Conservation (phyloP, 495 filamentous ascomycete species). For the Opeltia flavorubescens region DNA sequence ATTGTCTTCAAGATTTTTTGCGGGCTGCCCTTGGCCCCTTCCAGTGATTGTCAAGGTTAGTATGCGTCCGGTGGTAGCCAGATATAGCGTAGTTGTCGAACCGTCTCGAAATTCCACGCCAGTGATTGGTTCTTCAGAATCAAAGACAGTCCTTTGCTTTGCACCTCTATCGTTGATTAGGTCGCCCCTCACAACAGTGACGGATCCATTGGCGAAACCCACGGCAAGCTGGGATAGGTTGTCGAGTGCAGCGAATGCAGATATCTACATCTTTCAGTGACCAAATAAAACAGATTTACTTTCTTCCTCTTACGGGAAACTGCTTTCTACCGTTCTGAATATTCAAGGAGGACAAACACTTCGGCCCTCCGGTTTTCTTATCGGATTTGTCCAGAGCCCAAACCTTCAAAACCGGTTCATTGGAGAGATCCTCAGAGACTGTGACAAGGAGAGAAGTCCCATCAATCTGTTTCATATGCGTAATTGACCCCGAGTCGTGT, state of each 20-base stretch:
- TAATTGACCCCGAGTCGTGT: slow-evolving; percentile 63
- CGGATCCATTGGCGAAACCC: slow-evolving; percentile 89
- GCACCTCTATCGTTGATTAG: slow-evolving; percentile 93
- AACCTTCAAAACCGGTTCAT: slow-evolving; percentile 80
- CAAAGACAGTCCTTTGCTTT: slow-evolving; percentile 88
- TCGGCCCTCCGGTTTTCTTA: slow-evolving; percentile 80
- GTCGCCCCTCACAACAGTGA: slow-evolving; percentile 86
- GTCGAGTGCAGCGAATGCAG: slow-evolving; percentile 72
- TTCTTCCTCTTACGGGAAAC: slow-evolving; percentile 51
- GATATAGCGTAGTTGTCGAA: slow-evolving; percentile 62
- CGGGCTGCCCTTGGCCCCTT: slow-evolving; percentile 76
- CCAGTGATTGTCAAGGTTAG: slow-evolving; percentile 74
- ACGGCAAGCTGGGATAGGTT: slow-evolving; percentile 85
- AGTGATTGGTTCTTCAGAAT: slow-evolving; percentile 92
- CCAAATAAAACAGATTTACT: slow-evolving; percentile 4
- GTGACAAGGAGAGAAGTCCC: slow-evolving; percentile 79
- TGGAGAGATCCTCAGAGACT: slow-evolving; percentile 71
- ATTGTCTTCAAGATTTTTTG: slow-evolving; percentile 70
- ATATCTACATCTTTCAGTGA: slow-evolving; percentile 46
- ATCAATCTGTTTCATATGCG: slow-evolving; percentile 89
- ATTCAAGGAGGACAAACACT: slow-evolving; percentile 67
- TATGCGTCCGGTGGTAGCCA: slow-evolving; percentile 83
- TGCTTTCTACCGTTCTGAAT: slow-evolving; percentile 86
- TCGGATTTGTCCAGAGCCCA: slow-evolving; percentile 92
- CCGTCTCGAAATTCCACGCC: slow-evolving; percentile 67